phyloP scores from a whole-genome alignment of 148 eudicot species.

The Amaranthus palmeri region DNA sequence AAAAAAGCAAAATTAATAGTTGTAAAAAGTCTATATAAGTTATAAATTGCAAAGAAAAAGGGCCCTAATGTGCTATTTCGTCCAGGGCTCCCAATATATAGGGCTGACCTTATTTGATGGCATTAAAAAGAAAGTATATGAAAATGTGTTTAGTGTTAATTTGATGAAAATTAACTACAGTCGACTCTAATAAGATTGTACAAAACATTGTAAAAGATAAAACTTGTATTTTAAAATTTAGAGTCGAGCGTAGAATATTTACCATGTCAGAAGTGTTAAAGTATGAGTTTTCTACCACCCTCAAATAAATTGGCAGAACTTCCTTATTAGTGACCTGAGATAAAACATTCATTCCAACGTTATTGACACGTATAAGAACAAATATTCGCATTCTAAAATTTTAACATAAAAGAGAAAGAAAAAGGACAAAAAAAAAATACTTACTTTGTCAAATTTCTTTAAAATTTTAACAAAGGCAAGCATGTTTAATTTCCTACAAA shows the following conservation, averaged over 20 bases:
- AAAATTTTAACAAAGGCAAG: conserved; percentile 84
- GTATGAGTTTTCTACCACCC: conserved; percentile 90
- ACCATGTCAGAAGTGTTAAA: conserved; percentile 95
- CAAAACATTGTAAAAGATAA: neutral
- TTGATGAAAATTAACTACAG: too few relatives aligned
- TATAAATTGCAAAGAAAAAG: too few relatives aligned
- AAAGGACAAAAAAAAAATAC: conserved; percentile 19
- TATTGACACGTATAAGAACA: conserved; percentile 14
- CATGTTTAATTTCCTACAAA: conserved; percentile 90
- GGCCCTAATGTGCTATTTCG: too few relatives aligned
- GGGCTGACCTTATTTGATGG: too few relatives aligned
- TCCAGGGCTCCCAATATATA: too few relatives aligned
- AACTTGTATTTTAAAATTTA: neutral
- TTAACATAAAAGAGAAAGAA: neutral
- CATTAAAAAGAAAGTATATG: too few relatives aligned
- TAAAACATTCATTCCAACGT: conserved; percentile 2
- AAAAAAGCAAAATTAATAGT: too few relatives aligned
- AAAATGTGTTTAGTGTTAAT: too few relatives aligned
- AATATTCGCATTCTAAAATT: conserved; percentile 7
- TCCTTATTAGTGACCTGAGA: conserved; percentile 83
- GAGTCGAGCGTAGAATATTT: conserved; percentile 7
- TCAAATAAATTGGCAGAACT: conserved; percentile 72
- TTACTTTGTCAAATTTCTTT: conserved; percentile 93
- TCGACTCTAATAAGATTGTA: too few relatives aligned
- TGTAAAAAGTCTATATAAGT: too few relatives aligned